Evolutionary conservation across 306 rosid genomes (phyloP).

Genomic region (Castanea sativa): DNA sequence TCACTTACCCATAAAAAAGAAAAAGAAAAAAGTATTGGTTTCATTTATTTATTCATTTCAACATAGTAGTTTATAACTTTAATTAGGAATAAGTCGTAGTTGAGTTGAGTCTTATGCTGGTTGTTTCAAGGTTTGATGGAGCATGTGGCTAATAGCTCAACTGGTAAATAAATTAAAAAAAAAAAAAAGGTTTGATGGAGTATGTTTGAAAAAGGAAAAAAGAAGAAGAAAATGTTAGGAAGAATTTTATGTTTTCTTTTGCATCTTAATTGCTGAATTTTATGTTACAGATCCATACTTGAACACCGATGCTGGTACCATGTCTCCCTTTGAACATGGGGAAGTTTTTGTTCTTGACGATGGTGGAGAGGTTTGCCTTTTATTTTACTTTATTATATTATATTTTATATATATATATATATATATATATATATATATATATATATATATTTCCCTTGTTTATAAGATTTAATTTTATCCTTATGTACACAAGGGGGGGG

Average conservation of each 20-base stretch:
- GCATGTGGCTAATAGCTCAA: no score
- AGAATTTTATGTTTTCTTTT: not conserved
- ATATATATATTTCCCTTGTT: no score
- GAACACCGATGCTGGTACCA: constrained; percentile 99
- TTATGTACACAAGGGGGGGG: no score
- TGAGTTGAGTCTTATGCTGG: no score
- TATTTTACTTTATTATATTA: not conserved
- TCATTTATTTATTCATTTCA: not conserved
- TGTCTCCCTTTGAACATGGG: constrained; percentile 99
- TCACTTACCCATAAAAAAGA: no score
- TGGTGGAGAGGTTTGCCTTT: constrained; percentile 79
- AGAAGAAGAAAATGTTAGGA: not conserved
- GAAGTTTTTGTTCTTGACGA: constrained; percentile 99
- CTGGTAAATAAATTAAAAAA: no score
- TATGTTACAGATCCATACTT: constrained; percentile 77
- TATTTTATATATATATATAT: no score
- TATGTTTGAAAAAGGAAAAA: not conserved
- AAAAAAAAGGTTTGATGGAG: not conserved
- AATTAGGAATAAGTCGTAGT: no score
- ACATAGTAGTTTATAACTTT: no score
- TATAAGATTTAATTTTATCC: no score
- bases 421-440: no score
- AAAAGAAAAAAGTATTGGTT: not conserved
- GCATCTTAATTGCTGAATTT: not conserved
- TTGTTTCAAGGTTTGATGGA: no score